phyloP scores from a whole-genome alignment of 2,329 filamentous ascomycete genomes.

The Blumeriella jaapii region DNA sequence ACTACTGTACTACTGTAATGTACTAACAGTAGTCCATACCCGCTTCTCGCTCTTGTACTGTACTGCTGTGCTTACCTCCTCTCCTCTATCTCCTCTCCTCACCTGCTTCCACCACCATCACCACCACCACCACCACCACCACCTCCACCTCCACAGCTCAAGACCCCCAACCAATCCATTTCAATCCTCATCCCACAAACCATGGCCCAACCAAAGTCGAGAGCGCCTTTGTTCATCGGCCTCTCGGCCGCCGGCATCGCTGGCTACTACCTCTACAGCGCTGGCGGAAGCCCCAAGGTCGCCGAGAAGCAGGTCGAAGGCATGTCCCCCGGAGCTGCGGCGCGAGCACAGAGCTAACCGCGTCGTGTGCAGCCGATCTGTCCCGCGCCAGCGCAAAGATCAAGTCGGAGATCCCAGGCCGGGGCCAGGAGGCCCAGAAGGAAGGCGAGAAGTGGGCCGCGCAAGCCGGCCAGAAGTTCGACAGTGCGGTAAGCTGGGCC shows the following conservation, averaged over 20 bases:
- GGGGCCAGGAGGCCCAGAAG: constrained; percentile 50
- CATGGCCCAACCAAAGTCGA: constrained; percentile 29
- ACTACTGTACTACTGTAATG: too few relatives aligned
- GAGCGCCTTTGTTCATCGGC: constrained; percentile 38
- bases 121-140: neutral
- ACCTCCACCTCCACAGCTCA: constrained; percentile 1
- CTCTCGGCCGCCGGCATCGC: constrained; percentile 53
- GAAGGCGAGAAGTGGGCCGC: constrained; percentile 50
- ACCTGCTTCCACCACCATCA: neutral
- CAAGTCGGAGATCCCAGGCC: constrained; percentile 53
- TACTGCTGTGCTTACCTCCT: too few relatives aligned
- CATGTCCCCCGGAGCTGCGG: constrained; percentile 33
- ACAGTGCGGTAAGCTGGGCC: constrained; percentile 49
- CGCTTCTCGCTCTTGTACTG: too few relatives aligned
- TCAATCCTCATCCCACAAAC: constrained; percentile 5
- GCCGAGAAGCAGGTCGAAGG: constrained; percentile 83
- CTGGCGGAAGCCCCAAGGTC: constrained; percentile 68
- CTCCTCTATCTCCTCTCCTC: constrained; percentile 5
- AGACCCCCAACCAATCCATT: too few relatives aligned
- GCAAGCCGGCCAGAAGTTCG: constrained; percentile 53
- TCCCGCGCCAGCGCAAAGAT: constrained; percentile 55
- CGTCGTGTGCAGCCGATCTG: constrained; percentile 56
- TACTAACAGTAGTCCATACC: too few relatives aligned
- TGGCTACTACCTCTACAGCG: constrained; percentile 85
- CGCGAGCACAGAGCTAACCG: constrained; percentile 4